A percentile compares a stretch with the other conserved stretches of the same genome.
phyloP scores from a whole-genome alignment of 176 grass and related monocot species.

The Juncus inflexus region DNA sequence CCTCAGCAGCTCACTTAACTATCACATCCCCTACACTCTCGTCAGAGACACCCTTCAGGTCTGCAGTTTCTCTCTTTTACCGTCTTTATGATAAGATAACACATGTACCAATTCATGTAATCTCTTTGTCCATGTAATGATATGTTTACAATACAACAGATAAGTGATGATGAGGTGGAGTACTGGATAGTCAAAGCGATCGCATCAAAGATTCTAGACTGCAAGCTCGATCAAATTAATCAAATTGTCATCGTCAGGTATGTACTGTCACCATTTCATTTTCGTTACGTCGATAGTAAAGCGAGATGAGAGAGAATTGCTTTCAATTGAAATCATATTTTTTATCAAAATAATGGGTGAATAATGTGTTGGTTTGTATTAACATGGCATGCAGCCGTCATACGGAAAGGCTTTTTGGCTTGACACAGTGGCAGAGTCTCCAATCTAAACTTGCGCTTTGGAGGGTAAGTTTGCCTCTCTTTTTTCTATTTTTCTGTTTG shows the following conservation, averaged over 20 bases:
- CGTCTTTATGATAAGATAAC: too few species aligned
- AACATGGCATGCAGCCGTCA: slow-evolving; percentile 47
- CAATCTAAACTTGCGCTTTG: slow-evolving; percentile 74
- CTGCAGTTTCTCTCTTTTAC: slow-evolving; percentile 7
- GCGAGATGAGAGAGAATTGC: background rate
- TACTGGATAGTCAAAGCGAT: slow-evolving; percentile 96
- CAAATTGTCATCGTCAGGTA: slow-evolving; percentile 70
- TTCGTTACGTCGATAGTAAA: background rate
- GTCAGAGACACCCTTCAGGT: slow-evolving; percentile 70
- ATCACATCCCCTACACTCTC: slow-evolving; percentile 70
- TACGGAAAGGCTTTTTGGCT: slow-evolving; percentile 61
- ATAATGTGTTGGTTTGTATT: slow-evolving; percentile 1
- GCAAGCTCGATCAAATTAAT: slow-evolving; percentile 85
- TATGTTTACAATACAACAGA: slow-evolving; percentile 37
- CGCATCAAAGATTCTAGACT: slow-evolving; percentile 61
- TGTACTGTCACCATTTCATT: background rate
- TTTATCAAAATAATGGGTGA: background rate
- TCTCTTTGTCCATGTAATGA: too few species aligned
- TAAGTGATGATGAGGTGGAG: slow-evolving; percentile 83
- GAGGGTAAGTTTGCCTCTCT: slow-evolving; percentile 47
- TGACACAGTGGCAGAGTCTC: slow-evolving; percentile 76
- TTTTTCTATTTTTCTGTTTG: background rate
- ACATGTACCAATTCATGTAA: too few species aligned
- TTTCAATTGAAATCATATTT: background rate
- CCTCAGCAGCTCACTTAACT: slow-evolving; percentile 57